These are phyloP conservation scores for Hysterium pulicare DNA, from an alignment of 2,329 filamentous ascomycete species.

Conservation along the genomic window DNA sequence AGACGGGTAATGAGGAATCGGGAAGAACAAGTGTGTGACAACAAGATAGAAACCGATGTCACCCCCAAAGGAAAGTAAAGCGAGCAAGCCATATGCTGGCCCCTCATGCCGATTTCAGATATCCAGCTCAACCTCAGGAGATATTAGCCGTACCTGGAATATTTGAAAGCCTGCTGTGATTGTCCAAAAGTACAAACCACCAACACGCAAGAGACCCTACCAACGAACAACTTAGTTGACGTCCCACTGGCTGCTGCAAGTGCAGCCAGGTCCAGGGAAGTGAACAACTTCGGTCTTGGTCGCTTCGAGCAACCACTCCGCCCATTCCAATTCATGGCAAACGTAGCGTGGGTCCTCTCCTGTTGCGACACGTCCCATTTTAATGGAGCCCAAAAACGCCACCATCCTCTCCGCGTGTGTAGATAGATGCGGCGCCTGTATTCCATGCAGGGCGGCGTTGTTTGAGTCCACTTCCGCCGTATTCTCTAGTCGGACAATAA, in stretches of 20 bases:
- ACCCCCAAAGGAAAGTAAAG: too few relatives aligned
- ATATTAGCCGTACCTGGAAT: too few relatives aligned
- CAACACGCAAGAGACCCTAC: too few relatives aligned
- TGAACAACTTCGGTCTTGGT: constrained; percentile 26
- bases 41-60: too few relatives aligned
- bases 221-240: not conserved
- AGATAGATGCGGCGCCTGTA: constrained; percentile 2
- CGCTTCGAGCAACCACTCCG: constrained; percentile 25
- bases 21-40: too few relatives aligned
- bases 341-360: constrained; percentile 20
- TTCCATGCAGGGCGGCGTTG: not conserved
- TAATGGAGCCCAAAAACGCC: constrained; percentile 14
- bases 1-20: too few relatives aligned
- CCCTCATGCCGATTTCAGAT: too few relatives aligned
- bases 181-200: too few relatives aligned
- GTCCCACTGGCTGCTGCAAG: constrained; percentile 23
- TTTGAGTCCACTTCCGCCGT: constrained; percentile 15
- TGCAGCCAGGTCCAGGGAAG: constrained; percentile 21
- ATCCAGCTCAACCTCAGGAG: too few relatives aligned
- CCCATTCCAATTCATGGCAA: constrained; percentile 29
- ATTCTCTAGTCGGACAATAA: constrained; percentile 20
- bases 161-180: too few relatives aligned
- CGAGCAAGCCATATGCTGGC: too few relatives aligned
- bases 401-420: constrained; percentile 16
- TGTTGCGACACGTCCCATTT: constrained; percentile 16